Base-by-base conservation (phyloP, 176 grass and related monocot genomes). In the Bolboschoenus planiculmis region DNA sequence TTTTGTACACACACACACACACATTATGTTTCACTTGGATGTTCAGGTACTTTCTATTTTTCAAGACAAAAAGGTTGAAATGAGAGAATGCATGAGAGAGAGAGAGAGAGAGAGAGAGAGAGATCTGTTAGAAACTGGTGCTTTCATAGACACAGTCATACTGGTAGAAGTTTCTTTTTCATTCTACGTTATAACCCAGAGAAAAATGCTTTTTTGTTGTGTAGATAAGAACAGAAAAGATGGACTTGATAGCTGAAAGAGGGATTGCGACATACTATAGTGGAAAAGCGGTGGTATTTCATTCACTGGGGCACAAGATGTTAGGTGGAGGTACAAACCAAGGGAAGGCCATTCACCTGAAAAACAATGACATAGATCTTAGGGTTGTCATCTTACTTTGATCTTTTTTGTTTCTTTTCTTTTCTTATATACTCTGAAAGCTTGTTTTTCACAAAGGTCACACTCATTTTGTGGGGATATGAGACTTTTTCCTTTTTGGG, bases 231-330 rank as follows among this genome's bases (percentile, higher is more conserved):
- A 95, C 96, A 84, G 92, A 95, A 83, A 89, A 95, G 86, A 98
- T 98, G 96, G 89, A 98, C 88, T 86, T 98, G 44, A 95, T 98
- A 91, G 96, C 96, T 78, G 92, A 98, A 95, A 98, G 96, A 93
- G 96, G 96, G 56, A 98, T 98, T 88, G 96, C 92, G 59, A 91
- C 89, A 56, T 91, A 95, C 86, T 98, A 98, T 78, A 98, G 89
- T 88, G 95, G 95, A 85, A 92, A 85, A 76, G 88, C 84, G 6
- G 86, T 90, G 36, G 86, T 97, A 87, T 87, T 85, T 87, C 86
- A 84, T 64, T 77, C 87, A 73, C 86, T 90, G 62, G 80, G 81
- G 47, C 85, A 85, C 84, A 90, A 89, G 84, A 85, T 94, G 84
- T 88, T 89, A 60, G 84, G 85, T 64, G 87, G 88, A 79, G 90